phyloP scores from a whole-genome alignment of 2,329 filamentous ascomycete species.

The Emmonsiellopsis sp. region DNA sequence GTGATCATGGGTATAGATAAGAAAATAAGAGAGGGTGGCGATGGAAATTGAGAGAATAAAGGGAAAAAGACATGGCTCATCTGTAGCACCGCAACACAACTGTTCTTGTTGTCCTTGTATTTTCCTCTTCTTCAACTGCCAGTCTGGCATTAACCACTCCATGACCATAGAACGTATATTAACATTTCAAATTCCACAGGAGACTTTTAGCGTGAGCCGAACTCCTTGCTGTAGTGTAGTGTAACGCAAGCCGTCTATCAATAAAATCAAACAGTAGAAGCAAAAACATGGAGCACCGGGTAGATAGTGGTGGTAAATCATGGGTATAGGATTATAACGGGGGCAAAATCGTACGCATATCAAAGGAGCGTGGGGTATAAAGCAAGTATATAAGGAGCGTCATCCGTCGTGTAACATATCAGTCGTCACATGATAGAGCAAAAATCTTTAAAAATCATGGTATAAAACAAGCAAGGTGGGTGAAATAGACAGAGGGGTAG shows the following conservation, averaged over 20 bases:
- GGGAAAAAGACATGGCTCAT: too few species aligned
- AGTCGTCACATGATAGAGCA: not conserved
- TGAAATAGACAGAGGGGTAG: not conserved
- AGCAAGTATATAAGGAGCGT: conserved; percentile 3
- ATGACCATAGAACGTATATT: not conserved
- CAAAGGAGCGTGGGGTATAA: not conserved
- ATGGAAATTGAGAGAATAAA: too few species aligned
- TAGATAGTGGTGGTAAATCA: not conserved
- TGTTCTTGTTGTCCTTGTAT: too few species aligned
- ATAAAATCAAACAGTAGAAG: not conserved
- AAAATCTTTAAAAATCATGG: not conserved
- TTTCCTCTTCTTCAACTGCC: not conserved
- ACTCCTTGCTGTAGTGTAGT: not conserved
- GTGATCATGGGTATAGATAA: too few species aligned
- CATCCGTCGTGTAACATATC: conserved; percentile 1
- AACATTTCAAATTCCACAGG: not conserved
- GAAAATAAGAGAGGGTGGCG: too few species aligned
- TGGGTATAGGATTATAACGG: not conserved
- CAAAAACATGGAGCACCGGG: not conserved
- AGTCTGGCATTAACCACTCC: not conserved
- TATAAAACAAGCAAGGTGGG: not conserved
- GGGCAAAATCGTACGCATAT: not conserved
- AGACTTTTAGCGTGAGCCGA: not conserved
- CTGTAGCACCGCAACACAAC: too few species aligned
- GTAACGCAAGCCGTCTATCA: not conserved